Base-by-base conservation (phyloP, 78 protist genomes). In the Dictyostelium firmibasis region DNA sequence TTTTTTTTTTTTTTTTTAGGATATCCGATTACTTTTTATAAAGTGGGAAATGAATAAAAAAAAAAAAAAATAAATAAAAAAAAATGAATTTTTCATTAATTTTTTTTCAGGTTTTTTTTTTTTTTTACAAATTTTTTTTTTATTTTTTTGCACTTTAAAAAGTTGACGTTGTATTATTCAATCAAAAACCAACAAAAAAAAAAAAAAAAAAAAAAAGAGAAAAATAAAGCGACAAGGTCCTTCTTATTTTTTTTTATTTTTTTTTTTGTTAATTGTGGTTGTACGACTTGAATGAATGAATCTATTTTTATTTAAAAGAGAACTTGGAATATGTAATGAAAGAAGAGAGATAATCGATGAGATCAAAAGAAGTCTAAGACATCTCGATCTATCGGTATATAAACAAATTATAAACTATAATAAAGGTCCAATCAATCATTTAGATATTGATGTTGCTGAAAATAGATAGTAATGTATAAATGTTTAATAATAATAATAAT, bases 381-480 rank as follows among this genome's bases (percentile, higher is more conserved):
- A 78, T 23, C 50, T 89, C 13, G 86, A 89, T 81, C 50, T 89
- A 43, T 89, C 94, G 13, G 50, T 81, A 18, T 27, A 69, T 13
- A 69, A 25, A 44, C 60, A 81, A 27, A 81, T 89, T 20, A 23
- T 69, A 6, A 8, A 85, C 36, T 4, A 11, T 70, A 44, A 89
- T n/a, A 64, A 89, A 62, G 94, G 86, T 50, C 86, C 94, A 0
- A 41, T 89, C 36, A 75, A 81, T 47, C 77, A 53, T 31, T 33
- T 89, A 31, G 93, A 89, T 50, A 75, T 89, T 67, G 94, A 89
- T 31, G 33, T 13, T 3, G 41, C 87, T 31, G 94, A 89, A 89
- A 33, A 79, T 31, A 60, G 94, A 81, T 89, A 89, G 93, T 87
- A 64, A 13, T 86, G 16, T 10, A 23, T 77, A n/a, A 20, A 33